These are phyloP conservation scores for Hypoxylon intermedium DNA, from an alignment of 495 filamentous ascomycete genomes.

Conservation along the genomic window DNA sequence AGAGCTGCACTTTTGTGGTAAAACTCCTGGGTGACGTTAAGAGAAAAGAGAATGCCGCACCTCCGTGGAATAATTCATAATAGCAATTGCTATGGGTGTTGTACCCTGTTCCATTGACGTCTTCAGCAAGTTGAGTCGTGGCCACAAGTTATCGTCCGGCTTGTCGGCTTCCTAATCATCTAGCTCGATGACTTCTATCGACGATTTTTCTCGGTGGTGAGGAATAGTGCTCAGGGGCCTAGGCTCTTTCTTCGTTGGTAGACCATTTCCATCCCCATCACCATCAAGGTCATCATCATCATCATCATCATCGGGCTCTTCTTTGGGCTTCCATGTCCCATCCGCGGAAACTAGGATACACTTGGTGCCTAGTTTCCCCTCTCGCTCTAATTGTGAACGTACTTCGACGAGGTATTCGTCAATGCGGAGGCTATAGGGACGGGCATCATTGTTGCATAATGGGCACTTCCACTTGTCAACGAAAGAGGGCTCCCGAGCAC, in stretches of 20 bases:
- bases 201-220: background rate
- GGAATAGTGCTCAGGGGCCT: background rate
- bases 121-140: too few relatives aligned
- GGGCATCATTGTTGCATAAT: conserved; percentile 74
- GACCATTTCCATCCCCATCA: conserved; percentile 16
- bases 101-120: too few relatives aligned
- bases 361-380: conserved; percentile 55
- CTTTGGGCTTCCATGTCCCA: conserved; percentile 63
- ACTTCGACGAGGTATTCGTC: conserved; percentile 75
- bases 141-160: too few relatives aligned
- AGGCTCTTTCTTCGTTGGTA: background rate
- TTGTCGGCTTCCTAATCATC: conserved; percentile 26
- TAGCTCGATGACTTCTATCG: conserved; percentile 38
- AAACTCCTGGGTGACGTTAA: too few relatives aligned
- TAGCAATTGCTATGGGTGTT: too few relatives aligned
- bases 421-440: conserved; percentile 70
- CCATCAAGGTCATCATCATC: conserved; percentile 30
- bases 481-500: conserved; percentile 56
- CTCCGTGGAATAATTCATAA: too few relatives aligned
- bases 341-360: conserved; percentile 64
- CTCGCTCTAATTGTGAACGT: conserved; percentile 53
- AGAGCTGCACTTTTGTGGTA: too few relatives aligned
- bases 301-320: conserved; percentile 43
- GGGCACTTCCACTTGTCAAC: conserved; percentile 86
- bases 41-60: too few relatives aligned